phyloP scores from a whole-genome alignment of 1,139 yeast genomes.

The Geotrichum europaeum region DNA sequence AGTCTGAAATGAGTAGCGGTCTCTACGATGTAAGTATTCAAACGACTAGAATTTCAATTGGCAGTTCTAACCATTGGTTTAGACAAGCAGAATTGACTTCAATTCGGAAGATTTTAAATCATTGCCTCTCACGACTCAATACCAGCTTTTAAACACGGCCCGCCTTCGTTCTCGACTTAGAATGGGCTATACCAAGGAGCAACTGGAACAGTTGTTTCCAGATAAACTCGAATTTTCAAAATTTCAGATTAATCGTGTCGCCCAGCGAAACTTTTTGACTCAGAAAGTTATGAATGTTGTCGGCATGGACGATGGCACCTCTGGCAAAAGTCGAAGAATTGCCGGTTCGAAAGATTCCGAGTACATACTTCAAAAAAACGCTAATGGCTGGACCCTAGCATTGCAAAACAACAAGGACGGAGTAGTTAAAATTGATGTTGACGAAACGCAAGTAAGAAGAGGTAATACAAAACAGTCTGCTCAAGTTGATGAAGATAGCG shows the following conservation, averaged over 20 bases:
- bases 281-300: conserved; percentile 79
- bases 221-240: conserved; percentile 82
- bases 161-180: conserved; percentile 81
- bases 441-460: conserved; percentile 21
- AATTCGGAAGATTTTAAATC: conserved; percentile 35
- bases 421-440: conserved; percentile 15
- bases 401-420: conserved; percentile 43
- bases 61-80: conserved; percentile 15
- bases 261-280: conserved; percentile 82
- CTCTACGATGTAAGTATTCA: conserved; percentile 27
- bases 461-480: conserved; percentile 21
- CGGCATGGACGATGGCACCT: conserved; percentile 52
- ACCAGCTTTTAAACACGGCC: conserved; percentile 77
- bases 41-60: not conserved
- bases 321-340: conserved; percentile 45
- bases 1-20: conserved; percentile 51
- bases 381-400: conserved; percentile 83
- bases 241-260: conserved; percentile 90
- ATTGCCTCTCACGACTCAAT: conserved; percentile 74
- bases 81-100: conserved; percentile 32
- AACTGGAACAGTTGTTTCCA: conserved; percentile 73
- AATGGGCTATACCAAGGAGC: conserved; percentile 90
- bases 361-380: conserved; percentile 69
- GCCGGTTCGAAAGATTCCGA: conserved; percentile 79
- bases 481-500: conserved; percentile 28